Percentiles rank a stretch among this genome's conserved stretches.
Evolutionary conservation across 208 protist genomes (phyloP).

Genomic region (Acanthamoeba rhysodes): DNA sequence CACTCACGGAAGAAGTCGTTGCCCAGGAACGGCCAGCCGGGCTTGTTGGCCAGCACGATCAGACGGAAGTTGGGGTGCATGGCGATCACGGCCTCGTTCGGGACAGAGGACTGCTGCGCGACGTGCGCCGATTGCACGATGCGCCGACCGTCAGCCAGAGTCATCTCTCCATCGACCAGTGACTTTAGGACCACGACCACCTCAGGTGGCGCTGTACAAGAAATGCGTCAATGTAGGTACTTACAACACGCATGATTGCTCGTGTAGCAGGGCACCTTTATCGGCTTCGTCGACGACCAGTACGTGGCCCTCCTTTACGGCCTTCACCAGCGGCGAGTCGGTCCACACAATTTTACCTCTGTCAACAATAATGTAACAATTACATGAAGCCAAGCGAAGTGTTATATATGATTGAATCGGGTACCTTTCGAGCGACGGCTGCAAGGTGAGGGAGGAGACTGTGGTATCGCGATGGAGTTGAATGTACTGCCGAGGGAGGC

Average conservation of each 20-base stretch:
- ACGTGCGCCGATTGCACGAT: constrained; percentile 11
- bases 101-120: neutral
- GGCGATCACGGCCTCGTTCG: constrained; percentile 11
- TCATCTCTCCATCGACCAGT: constrained; percentile 87
- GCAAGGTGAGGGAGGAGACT: constrained; percentile 95
- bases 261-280: constrained; percentile 87
- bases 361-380: constrained; percentile 64
- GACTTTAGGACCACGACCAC: constrained; percentile 89
- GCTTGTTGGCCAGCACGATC: constrained; percentile 85
- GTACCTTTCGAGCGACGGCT: constrained; percentile 87
- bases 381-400: neutral
- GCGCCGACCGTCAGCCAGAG: constrained; percentile 87
- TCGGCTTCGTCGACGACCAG: constrained; percentile 97
- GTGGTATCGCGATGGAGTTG: constrained; percentile 96
- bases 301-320: constrained; percentile 93
- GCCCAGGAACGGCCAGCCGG: constrained; percentile 80
- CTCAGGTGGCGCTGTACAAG: constrained; percentile 94
- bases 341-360: constrained; percentile 93
- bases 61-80: constrained; percentile 87
- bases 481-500: constrained; percentile 95
- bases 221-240: too few relatives aligned
- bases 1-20: constrained; percentile 96
- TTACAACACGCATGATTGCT: too few relatives aligned
- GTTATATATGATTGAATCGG: neutral
- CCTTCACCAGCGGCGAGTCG: constrained; percentile 95